phyloP scores from a whole-genome alignment of 768 basidiomycete species.

The Chlorophyllum brunneum region DNA sequence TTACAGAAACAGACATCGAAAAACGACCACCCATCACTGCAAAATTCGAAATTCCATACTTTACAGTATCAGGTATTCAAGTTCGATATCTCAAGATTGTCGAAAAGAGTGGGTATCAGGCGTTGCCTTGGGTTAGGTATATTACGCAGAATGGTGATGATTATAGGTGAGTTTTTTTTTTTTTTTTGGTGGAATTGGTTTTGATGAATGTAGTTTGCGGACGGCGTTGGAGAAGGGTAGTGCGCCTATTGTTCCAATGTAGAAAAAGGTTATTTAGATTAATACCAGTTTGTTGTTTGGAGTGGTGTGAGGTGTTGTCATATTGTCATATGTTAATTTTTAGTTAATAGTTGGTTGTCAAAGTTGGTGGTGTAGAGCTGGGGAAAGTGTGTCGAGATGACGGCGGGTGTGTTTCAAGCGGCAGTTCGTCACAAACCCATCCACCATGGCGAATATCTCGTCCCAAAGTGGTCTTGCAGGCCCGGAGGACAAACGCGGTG shows the following conservation, averaged over 20 bases:
- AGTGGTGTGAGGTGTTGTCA: too few species aligned
- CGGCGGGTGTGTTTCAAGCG: too few species aligned
- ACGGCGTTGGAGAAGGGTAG: conserved; percentile 66
- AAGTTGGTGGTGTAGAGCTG: too few species aligned
- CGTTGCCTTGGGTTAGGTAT: conserved; percentile 93
- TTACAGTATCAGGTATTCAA: conserved; percentile 96
- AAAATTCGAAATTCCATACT: conserved; percentile 98
- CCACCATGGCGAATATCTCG: too few species aligned
- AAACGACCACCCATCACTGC: conserved; percentile 94
- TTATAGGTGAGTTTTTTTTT: conserved; percentile 59
- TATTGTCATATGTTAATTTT: too few species aligned
- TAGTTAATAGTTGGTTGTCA: too few species aligned
- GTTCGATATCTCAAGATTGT: conserved; percentile 98
- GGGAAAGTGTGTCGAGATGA: too few species aligned
- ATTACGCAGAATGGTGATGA: conserved; percentile 91
- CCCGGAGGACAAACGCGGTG: too few species aligned
- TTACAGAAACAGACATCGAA: conserved; percentile 68
- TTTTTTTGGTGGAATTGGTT: neutral
- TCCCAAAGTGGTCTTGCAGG: too few species aligned
- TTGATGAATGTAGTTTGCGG: conserved; percentile 43
- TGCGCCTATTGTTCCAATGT: conserved; percentile 14
- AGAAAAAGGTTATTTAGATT: neutral
- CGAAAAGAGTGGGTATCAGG: conserved; percentile 97
- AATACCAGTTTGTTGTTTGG: too few species aligned
- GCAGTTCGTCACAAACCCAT: too few species aligned